Evolutionary conservation across 345 rosid species (phyloP).

Genomic region (Euphorbia lathyris): DNA sequence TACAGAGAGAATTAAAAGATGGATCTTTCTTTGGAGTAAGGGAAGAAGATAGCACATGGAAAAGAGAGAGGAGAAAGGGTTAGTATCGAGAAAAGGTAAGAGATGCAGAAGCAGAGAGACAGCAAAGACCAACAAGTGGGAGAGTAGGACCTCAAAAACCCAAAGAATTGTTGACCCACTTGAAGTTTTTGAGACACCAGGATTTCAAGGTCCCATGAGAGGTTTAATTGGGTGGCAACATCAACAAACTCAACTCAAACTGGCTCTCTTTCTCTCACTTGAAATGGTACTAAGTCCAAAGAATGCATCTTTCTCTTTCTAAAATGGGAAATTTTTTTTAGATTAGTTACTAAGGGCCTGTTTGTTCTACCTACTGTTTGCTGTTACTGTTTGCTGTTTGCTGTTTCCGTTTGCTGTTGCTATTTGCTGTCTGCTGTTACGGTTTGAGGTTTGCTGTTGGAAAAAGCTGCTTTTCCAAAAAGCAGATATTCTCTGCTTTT

Average conservation of each 20-base stretch:
- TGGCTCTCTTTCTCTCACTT: conserved; percentile 10
- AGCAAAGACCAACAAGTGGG: conserved; percentile 42
- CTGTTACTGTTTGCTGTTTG: no score
- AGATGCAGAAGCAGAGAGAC: conserved; percentile 26
- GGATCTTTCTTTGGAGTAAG: conserved; percentile 25
- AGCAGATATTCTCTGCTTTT: no score
- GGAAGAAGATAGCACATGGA: conserved; percentile 19
- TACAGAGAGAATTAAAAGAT: conserved; percentile 17
- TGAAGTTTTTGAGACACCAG: conserved; percentile 29
- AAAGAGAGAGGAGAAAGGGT: conserved; percentile 18
- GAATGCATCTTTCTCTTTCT: neutral
- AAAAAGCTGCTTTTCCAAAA: no score
- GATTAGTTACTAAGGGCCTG: no score
- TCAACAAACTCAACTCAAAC: conserved; percentile 17
- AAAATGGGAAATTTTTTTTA: no score
- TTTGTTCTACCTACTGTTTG: no score
- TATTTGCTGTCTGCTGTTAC: no score
- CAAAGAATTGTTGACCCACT: conserved; percentile 36
- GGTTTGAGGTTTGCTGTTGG: no score
- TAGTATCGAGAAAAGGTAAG: conserved; percentile 17
- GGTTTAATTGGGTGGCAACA: conserved; percentile 28
- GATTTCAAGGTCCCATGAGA: conserved; percentile 42
- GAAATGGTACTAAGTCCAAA: neutral
- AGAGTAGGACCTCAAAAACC: conserved; percentile 36
- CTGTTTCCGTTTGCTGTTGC: no score